Base-by-base conservation (phyloP, 225 moss, liverwort and hornwort species). In the Antitrichia curtipendula region DNA sequence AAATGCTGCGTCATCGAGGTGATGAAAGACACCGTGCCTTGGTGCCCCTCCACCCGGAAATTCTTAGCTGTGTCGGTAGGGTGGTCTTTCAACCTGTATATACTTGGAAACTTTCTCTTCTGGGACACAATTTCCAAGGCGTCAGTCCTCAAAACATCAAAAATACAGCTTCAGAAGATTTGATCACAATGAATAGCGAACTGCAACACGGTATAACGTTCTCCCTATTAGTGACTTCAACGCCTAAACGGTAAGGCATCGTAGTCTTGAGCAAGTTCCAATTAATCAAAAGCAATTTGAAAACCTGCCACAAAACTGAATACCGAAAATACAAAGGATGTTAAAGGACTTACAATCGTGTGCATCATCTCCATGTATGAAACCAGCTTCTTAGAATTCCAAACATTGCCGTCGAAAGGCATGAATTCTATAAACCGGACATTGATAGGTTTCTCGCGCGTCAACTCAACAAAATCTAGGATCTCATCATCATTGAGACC, bases 401-500 rank as follows among this genome's bases (percentile, higher is more conserved):
- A 99, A 43, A 99, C 97, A 85, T 99, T 99, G 75, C 99, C 99
- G 94, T 99, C 99, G 78, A 99, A 99, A 41, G 99, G 99, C 97
- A 99, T 99, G 86, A 99, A 99, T 71, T 99, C 99, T 73, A 99
- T 99, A 84, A 99, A 99, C 43, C 99, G 97, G 75, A 99, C 95
- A 76, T 97, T 99, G 74, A 97, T 96, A 63, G 93, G 94, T 89
- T 93, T 97, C 64, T 94, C 92, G 83, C 95, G 94, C 32, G 99
- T 99, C 90, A 99, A 87, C 87, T 97, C 97, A 76, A 99, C 99
- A 91, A 99, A 99, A 91, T 99, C 97, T 71, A 91, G 62, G 81
- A 99, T 95, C 88, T 99, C 99, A 84, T 99, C 97, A 79, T 99
- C 99, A 85, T 99, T 99, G 81, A 99, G 92, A 87, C 96, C 94